Evolutionary conservation across 257 asterid genomes (phyloP).

Genomic region (Petrea volubilis): DNA sequence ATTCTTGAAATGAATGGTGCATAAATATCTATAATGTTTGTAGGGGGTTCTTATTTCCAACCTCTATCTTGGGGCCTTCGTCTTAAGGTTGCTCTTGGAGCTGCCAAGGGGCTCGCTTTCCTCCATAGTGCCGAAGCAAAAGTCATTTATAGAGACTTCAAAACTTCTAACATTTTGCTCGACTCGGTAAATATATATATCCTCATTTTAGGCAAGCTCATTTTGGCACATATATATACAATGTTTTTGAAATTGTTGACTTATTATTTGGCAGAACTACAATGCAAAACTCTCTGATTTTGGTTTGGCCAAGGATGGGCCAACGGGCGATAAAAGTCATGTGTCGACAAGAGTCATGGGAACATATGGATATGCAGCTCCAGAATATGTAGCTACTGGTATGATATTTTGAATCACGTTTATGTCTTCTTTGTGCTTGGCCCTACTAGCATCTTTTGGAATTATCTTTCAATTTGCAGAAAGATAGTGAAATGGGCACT

Average conservation of each 20-base stretch:
- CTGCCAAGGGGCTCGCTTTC: conserved; percentile 91
- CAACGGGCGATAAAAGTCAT: conserved; percentile 72
- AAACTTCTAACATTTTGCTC: conserved; percentile 79
- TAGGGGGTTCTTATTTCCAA: conserved; percentile 95
- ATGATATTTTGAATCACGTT: conserved; percentile 10
- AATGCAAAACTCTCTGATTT: conserved; percentile 93
- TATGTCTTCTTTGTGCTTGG: not conserved
- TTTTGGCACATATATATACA: not conserved
- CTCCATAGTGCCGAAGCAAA: conserved; percentile 78
- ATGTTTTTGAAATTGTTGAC: not conserved
- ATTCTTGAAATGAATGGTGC: not conserved
- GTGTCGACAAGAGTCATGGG: conserved; percentile 84
- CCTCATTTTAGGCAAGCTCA: no score
- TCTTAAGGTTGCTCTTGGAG: conserved; percentile 81
- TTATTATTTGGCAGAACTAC: conserved; percentile 58
- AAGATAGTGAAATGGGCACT: not conserved
- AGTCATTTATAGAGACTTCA: conserved; percentile 90
- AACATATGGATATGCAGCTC: conserved; percentile 91
- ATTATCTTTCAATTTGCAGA: not conserved
- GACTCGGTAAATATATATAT: conserved; percentile 58
- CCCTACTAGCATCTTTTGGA: conserved; percentile 1
- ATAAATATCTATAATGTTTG: not conserved
- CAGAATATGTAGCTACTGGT: conserved; percentile 88
- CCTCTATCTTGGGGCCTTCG: conserved; percentile 93
- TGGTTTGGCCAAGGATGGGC: conserved; percentile 93